phyloP scores from a whole-genome alignment of 176 grass and related monocot species.

The Lolium multiflorum region DNA sequence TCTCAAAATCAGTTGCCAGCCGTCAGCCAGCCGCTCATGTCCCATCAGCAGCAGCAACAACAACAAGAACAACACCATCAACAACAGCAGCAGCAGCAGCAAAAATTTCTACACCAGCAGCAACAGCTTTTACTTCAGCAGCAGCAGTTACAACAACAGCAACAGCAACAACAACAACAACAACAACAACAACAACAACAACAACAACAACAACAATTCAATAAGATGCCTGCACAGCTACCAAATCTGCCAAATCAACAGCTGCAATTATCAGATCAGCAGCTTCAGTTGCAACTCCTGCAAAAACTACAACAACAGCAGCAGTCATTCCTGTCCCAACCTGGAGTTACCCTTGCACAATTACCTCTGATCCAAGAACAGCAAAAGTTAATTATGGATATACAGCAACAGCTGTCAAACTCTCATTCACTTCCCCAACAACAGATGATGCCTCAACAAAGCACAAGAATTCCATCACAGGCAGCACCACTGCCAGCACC shows the following conservation, averaged over 20 bases:
- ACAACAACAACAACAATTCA: slow-evolving; percentile 63
- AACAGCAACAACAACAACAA: no score
- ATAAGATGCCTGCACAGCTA: slow-evolving; percentile 60
- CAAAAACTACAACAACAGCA: slow-evolving; percentile 81
- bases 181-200: no score
- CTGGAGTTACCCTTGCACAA: slow-evolving; percentile 69
- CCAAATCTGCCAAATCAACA: slow-evolving; percentile 63
- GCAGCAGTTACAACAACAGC: slow-evolving; percentile 49
- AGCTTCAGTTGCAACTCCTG: slow-evolving; percentile 59
- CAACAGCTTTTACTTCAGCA: slow-evolving; percentile 62
- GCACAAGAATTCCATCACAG: slow-evolving; percentile 54
- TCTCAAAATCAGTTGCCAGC: slow-evolving; percentile 56
- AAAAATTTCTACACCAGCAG: slow-evolving; percentile 53
- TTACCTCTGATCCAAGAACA: slow-evolving; percentile 81
- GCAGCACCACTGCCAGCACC: slow-evolving; percentile 33
- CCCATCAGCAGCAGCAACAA: slow-evolving; percentile 32
- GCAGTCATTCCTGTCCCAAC: slow-evolving; percentile 69
- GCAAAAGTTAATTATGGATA: slow-evolving; percentile 82
- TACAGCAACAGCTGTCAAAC: slow-evolving; percentile 75
- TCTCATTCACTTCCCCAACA: slow-evolving; percentile 72
- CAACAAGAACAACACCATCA: slow-evolving; percentile 30
- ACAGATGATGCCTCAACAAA: slow-evolving; percentile 64
- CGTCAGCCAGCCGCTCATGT: slow-evolving; percentile 27
- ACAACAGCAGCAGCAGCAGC: slow-evolving; percentile 36
- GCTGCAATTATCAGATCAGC: slow-evolving; percentile 59